Conservation (phyloP, 345 rosid genomes). For the Citropsis articulata region DNA sequence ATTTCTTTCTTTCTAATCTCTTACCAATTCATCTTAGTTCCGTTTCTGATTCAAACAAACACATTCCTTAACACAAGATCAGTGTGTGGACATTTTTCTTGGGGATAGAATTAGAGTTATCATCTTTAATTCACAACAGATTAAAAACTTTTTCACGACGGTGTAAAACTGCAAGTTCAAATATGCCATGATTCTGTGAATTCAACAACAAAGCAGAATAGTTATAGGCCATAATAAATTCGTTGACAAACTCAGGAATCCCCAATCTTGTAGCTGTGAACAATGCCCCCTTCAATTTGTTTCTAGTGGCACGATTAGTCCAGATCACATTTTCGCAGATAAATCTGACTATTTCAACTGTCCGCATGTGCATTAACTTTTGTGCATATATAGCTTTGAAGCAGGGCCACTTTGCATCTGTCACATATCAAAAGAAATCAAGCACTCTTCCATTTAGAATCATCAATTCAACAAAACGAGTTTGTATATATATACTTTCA, state of each 20-base stretch:
- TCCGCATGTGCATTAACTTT: background rate
- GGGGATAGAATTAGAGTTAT: no score
- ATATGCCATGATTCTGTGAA: background rate
- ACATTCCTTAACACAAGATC: no score
- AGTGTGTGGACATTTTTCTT: no score
- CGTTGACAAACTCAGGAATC: background rate
- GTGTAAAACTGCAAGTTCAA: constrained; percentile 11
- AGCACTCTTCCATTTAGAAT: no score
- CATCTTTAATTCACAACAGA: no score
- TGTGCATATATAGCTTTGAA: background rate
- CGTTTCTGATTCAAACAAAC: no score
- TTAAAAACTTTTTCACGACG: constrained; percentile 3
- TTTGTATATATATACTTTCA: no score
- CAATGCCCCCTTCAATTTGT: background rate
- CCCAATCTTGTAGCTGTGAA: background rate
- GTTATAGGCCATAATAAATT: background rate
- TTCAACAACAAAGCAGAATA: background rate
- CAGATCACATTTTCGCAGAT: background rate
- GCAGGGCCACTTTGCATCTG: no score
- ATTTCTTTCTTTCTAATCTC: no score
- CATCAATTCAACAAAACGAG: no score
- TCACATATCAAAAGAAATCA: no score
- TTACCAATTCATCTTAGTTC: no score
- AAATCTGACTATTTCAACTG: background rate
- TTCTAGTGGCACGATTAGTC: background rate